Evolutionary conservation across 352 stramenopile species (phyloP).

Genomic region (Pilasporangium apinafurcum): DNA sequence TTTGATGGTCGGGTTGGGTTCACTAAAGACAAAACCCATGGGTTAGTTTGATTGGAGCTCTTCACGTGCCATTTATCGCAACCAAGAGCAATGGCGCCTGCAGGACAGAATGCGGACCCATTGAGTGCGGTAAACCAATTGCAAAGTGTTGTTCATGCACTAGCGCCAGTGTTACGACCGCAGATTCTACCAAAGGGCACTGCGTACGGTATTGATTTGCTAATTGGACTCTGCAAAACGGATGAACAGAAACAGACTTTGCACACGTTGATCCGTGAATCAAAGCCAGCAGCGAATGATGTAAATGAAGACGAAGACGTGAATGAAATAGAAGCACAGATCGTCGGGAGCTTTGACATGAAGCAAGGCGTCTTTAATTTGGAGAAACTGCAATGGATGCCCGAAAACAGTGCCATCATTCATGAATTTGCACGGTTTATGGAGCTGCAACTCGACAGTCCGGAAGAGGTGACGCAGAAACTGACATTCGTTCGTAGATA

Average conservation of each 20-base stretch:
- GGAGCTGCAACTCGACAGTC: conserved; percentile 59
- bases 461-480: conserved; percentile 35
- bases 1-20: conserved; percentile 4
- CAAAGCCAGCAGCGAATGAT: conserved; percentile 16
- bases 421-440: conserved; percentile 73
- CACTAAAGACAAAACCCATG: neutral
- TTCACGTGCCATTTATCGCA: too few species aligned
- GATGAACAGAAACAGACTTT: conserved; percentile 54
- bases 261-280: conserved; percentile 26
- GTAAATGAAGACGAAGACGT: conserved; percentile 10
- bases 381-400: conserved; percentile 63
- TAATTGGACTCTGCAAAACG: conserved; percentile 55
- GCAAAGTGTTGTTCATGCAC: conserved; percentile 37
- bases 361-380: conserved; percentile 52
- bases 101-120: conserved; percentile 32
- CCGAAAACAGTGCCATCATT: conserved; percentile 43
- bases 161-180: conserved; percentile 49
- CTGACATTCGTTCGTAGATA: too few species aligned
- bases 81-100: too few species aligned
- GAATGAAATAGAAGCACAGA: conserved; percentile 34
- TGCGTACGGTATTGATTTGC: conserved; percentile 54
- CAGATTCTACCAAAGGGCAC: conserved; percentile 64
- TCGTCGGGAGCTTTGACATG: conserved; percentile 52
- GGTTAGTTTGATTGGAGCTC: conserved; percentile 5
- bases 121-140: conserved; percentile 59